Evolutionary conservation across 1,284 basidiomycete genomes (phyloP).

Genomic region (Cryptococcus sp.): DNA sequence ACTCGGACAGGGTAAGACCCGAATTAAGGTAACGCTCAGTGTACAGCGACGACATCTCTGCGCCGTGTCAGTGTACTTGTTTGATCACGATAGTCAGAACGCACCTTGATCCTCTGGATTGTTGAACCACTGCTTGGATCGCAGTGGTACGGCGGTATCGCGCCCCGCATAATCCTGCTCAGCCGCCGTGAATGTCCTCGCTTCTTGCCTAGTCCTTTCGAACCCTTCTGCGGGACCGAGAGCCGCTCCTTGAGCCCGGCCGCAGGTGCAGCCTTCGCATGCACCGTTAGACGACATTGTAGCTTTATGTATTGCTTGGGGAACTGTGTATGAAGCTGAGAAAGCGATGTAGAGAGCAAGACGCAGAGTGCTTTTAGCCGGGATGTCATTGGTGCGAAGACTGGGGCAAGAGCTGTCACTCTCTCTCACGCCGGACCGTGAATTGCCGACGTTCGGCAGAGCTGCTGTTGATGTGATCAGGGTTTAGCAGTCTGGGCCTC

Average conservation of each 20-base stretch:
- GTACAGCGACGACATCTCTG: constrained; percentile 41
- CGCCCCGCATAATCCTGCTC: constrained; percentile 33
- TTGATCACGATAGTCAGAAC: too few relatives aligned
- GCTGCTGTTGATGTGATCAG: too few relatives aligned
- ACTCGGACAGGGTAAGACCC: constrained; percentile 36
- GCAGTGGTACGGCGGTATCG: constrained; percentile 40
- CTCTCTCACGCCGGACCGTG: too few relatives aligned
- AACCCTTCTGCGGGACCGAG: constrained; percentile 11
- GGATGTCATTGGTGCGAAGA: too few relatives aligned
- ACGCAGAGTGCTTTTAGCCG: too few relatives aligned
- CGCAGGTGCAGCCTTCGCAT: constrained; percentile 38
- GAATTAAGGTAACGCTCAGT: constrained; percentile 51
- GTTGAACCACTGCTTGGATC: constrained; percentile 50
- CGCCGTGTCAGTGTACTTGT: constrained; percentile 10
- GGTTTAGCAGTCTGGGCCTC: too few relatives aligned
- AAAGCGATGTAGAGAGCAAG: too few relatives aligned
- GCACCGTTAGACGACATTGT: neutral
- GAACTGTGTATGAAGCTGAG: too few relatives aligned
- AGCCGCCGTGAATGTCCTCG: constrained; percentile 44
- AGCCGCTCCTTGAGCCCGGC: constrained; percentile 18
- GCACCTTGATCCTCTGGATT: constrained; percentile 41
- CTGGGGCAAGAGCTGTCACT: too few relatives aligned
- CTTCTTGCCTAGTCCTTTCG: constrained; percentile 17
- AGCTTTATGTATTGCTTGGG: too few relatives aligned
- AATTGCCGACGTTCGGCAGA: too few relatives aligned